Base-by-base conservation (phyloP, 1,284 basidiomycete genomes). In the Stygiomarasmius scandens region DNA sequence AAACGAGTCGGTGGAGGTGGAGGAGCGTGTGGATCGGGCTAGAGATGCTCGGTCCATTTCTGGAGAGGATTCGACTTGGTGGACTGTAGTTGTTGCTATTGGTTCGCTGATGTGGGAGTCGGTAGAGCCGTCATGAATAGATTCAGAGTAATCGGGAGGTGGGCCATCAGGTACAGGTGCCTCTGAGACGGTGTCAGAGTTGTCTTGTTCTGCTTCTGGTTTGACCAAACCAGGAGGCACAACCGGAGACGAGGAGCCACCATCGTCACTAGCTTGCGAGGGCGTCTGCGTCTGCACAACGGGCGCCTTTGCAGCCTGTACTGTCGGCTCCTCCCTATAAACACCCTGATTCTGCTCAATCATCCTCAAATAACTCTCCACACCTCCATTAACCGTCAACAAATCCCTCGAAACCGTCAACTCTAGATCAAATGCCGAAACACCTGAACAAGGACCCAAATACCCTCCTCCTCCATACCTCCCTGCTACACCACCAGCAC, bases 381-480 rank as follows among this genome's bases (percentile, higher is more conserved):
- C 81, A 1, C 85, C 86, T 22, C 84, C 85, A 48, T 81, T 79
- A 1, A 85, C 80, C 22, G 78, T 75, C 48, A 89, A 69, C 54
- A 88, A 63, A 69, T 90, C 85, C 23, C 81, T 78, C 11, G 80
- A 74, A 6, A 79, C 77, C 60, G 74, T 82, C 50, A 84, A 67
- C 66, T 90, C 89, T 44, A 90, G 70, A 64, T 90, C 86, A 65
- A 91, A 89, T 3, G 86, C 85, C 0, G 86, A 85, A 2, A 85
- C 77, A 59, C 83, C 84, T 8, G 80, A 77, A 57, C 77, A 81
- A 10, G 76, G 72, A 1, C 72, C 76, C 11, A 83, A 66, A 11
- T 77, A 76, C 27, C 73, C 71, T 59, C 70, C 67, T 34, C 63
- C 63, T 14, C 65, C 61, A n/a, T n/a, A n/a, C n/a, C n/a, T n/a